Evolutionary conservation across 371 early-diverging fungal species (phyloP), one percentile per base, ranked within the genome.

Genomic region (Chytridium lagenaria): DNA sequence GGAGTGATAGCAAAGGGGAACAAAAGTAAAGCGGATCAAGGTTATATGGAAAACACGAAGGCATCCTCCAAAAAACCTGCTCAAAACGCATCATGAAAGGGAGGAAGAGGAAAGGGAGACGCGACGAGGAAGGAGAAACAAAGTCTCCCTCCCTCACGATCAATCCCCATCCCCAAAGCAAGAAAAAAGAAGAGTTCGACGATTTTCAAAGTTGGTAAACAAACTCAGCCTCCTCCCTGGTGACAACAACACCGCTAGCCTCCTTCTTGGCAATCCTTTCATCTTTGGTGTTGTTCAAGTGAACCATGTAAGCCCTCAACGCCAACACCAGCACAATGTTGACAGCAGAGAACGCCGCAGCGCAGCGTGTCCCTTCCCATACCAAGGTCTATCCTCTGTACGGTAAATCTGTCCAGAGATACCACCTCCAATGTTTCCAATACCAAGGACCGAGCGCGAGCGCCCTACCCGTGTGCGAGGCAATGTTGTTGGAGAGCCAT

Each of bases 361-460:
- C 44, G 44, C 19, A 7, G 12, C 12, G 57, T 57, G 57, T 7
- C 57, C 57, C 15, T 30, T 22, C 15, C 15, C 15, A 26, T 57
- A 57, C 26, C 57, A 22, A 26, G 57, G 26, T 26, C 30, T 22
- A 10, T 22, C 57, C 30, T 57, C 57, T 7, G 57, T 57, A 7
- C 30, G 7, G 57, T 57, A 71, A 7, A 71, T 40, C 63, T 71
- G 71, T 12, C 64, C 50, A 36, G 38, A 61, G 33, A 71, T 26
- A 36, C 59, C 51, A 22, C 71, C 71, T 0, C 65, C 71, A 38
- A 71, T 30, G 64, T 61, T 64, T 31, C 71, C 71, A 23, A 61
- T 28, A n/a, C 65, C 71, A 19, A 67, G 15, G 12, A 44, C 44
- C 44, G 44, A 44, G 44, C 12, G 44, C 44, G 44, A 44, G 44